Base-by-base conservation (phyloP, 129 eudicot species). In the Kitagawia praeruptora region DNA sequence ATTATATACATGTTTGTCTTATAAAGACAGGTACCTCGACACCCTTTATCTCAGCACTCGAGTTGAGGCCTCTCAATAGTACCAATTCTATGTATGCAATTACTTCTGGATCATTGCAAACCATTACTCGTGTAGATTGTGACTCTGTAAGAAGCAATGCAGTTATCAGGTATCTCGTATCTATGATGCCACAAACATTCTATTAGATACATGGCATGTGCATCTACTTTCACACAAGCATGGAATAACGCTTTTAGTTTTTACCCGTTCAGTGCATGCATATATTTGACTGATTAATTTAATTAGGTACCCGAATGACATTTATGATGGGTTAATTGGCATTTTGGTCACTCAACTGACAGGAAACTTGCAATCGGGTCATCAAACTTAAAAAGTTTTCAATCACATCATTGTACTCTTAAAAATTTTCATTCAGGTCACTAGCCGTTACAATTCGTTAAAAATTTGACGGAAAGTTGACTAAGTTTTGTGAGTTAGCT, bases 1-100 rank as follows among this genome's bases (percentile, higher is more conserved):
- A 87, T 76, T 81, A 81, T 74, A 45, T 87, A 72, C 69, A 89
- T 72, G 73, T 89, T 18, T 89, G 91, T 82, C 87, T 89, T 7
- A 75, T 85, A 74, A 87, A 86, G 18, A 86, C 83, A 6, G 87
- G 84, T 16, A 79, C n/a, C 6, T 85, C 81, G 7, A 84, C 83
- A 2, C 95, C 91, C 31, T 90, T 90, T 38, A 79, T 90, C 18
- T 90, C 92, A 3, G 71, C 79, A 12, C 56, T 90, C 14, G 89
- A 87, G 80, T 8, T 89, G 69, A 78, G 93, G 75, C 84, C 75
- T 66, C 23, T 87, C 49, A 70, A 77, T 14, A 39, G 11, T 39
- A 44, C 76, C 42, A 38, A 19, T 46, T 15, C 64, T 34, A 78
- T 87, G 77, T 86, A 89, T 49, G 44, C 47, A 46, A 74, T 85